Percentiles rank a stretch among this genome's conserved stretches.
Evolutionary conservation across 176 grass and related monocot genomes (phyloP).

Genomic region (Juncus inflexus): DNA sequence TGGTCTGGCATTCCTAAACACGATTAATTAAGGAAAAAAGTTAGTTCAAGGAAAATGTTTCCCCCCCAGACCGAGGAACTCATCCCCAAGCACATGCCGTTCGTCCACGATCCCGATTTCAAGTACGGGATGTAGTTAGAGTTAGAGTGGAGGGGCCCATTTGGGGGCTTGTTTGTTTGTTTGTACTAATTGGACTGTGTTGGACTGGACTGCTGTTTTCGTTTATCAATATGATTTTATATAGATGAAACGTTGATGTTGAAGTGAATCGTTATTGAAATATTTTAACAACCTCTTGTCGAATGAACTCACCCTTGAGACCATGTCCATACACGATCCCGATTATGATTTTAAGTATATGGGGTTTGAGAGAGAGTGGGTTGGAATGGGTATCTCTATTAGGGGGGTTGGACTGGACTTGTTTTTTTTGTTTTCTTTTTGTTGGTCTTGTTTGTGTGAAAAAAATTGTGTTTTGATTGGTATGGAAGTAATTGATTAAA

Average conservation of each 20-base stretch:
- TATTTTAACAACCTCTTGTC: not conserved
- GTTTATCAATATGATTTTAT: not conserved
- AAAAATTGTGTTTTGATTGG: too few relatives aligned
- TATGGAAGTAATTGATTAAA: too few relatives aligned
- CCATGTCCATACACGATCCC: too few relatives aligned
- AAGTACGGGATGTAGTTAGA: slow-evolving; percentile 27
- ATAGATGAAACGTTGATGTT: too few relatives aligned
- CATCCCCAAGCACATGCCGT: not conserved
- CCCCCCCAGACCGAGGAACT: not conserved
- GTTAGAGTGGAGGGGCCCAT: not conserved
- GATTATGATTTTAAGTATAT: too few relatives aligned
- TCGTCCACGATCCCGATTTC: not conserved
- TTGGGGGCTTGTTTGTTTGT: not conserved
- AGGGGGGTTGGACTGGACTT: too few relatives aligned
- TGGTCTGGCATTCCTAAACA: slow-evolving; percentile 33
- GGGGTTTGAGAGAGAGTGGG: too few relatives aligned
- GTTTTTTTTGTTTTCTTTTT: too few relatives aligned
- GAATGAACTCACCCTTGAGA: too few relatives aligned
- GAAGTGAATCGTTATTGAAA: not conserved
- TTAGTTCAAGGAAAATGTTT: slow-evolving; percentile 31
- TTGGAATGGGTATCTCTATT: too few relatives aligned
- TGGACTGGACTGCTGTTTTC: slow-evolving; percentile 15
- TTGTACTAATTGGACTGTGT: slow-evolving; percentile 1
- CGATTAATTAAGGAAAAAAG: too few relatives aligned
- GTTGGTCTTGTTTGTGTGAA: too few relatives aligned